Evolutionary conservation across 192 early-diverging fungal species (phyloP).

Genomic region (Coemansia sp.): DNA sequence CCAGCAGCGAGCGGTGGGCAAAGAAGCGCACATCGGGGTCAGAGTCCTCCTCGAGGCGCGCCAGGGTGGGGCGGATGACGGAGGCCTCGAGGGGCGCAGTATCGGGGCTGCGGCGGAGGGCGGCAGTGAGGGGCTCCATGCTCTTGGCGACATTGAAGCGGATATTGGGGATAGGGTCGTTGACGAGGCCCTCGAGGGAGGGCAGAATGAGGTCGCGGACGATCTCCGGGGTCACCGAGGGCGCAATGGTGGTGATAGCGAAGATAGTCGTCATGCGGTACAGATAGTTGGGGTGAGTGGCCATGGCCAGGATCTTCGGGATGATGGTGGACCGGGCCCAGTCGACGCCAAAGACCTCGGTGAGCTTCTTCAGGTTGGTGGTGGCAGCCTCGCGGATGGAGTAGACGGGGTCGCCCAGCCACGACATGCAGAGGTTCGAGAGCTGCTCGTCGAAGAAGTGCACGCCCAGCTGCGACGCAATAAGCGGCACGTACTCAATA

Average conservation of each 20-base stretch:
- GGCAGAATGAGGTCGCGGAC: slow-evolving; percentile 89
- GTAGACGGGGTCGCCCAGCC: slow-evolving; percentile 96
- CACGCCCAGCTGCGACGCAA: slow-evolving; percentile 94
- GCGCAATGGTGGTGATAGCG: slow-evolving; percentile 90
- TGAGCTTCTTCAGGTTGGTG: slow-evolving; percentile 89
- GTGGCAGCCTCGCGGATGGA: slow-evolving; percentile 98
- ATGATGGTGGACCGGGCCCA: slow-evolving; percentile 96
- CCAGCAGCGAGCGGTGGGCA: slow-evolving; percentile 70
- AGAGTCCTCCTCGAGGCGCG: slow-evolving; percentile 81
- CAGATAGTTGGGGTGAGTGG: slow-evolving; percentile 91
- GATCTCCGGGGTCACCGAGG: slow-evolving; percentile 82
- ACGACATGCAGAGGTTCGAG: slow-evolving; percentile 93
- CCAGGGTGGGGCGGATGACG: slow-evolving; percentile 78
- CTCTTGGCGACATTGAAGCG: slow-evolving; percentile 99
- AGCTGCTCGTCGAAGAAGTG: slow-evolving; percentile 98
- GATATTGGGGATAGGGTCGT: slow-evolving; percentile 98
- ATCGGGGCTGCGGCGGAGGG: slow-evolving; percentile 67
- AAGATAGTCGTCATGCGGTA: slow-evolving; percentile 99
- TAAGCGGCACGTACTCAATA: slow-evolving; percentile 97
- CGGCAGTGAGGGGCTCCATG: slow-evolving; percentile 78
- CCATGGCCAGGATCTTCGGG: slow-evolving; percentile 90
- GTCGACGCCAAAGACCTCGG: slow-evolving; percentile 97
- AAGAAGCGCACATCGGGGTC: slow-evolving; percentile 96
- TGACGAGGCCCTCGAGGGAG: slow-evolving; percentile 75
- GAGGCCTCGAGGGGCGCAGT: slow-evolving; percentile 62